Base-by-base conservation (phyloP, 2,329 filamentous ascomycete species). In the Diaporthe velutina region DNA sequence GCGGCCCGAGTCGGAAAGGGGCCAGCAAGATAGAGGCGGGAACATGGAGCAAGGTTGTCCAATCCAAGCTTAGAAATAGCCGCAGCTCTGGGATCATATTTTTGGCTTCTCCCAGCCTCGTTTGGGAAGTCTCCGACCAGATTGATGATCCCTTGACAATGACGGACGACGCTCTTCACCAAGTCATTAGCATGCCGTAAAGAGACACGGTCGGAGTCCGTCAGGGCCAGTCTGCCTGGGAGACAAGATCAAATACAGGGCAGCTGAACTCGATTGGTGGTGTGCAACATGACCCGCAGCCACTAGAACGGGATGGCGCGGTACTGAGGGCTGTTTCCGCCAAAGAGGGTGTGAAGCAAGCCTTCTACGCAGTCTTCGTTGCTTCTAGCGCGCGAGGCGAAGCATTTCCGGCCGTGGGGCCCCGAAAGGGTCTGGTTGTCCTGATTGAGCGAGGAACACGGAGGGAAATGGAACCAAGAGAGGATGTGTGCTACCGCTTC, bases 331-430 rank as follows among this genome's bases (percentile, higher is more conserved):
- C 35, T 33, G 38, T 48, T 70, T 57, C 50, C 70, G 45, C 48
- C 45, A 71, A 66, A 67, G 74, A 71, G 71, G 71, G 74, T 75
- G 74, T 75, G 64, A 73, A 75, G 74, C 71, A 71, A 66, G 71
- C 74, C n/a, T 75, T 75, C 74, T 58, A 73, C 52, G 38, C 74
- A 58, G 71, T 54, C 71, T 75, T 75, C 74, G 60, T 35, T 54
- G n/a, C 54, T 75, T 75, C 74, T 75, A 75, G 74, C 74, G 74
- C 64, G 71, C 73, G 71, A 71, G 74, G 74, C 71, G 71, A 74
- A 68, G 55, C 33, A 52, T 48, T 54, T 19, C 48, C n/a, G 64
- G 64, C 8, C 45, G 48, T 54, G 25, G 30, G 55, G n/a, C 70
- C 54, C 25, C 42, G 17, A 38, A 35, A n/a, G 28, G 17, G 50